Conservation (phyloP, 2,329 filamentous ascomycete species). For the Zarea fungicola region DNA sequence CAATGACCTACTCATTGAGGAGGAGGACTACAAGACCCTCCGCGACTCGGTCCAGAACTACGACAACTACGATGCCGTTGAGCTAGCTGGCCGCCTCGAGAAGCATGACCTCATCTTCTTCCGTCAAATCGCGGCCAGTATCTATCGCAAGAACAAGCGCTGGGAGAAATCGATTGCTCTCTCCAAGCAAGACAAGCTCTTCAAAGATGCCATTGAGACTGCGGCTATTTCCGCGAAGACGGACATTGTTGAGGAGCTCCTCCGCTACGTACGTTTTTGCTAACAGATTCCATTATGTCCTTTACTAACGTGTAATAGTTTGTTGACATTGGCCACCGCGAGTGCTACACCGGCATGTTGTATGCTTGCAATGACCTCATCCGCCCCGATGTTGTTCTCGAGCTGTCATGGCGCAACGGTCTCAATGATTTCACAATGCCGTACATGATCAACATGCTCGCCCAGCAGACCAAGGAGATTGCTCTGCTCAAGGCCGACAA, state of each 20-base stretch:
- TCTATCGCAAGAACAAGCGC: constrained; percentile 99
- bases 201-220: constrained; percentile 99
- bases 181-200: constrained; percentile 98
- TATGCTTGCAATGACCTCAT: constrained; percentile 98
- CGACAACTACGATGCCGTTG: constrained; percentile 96
- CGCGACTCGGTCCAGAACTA: constrained; percentile 97
- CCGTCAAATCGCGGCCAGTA: constrained; percentile 95
- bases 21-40: constrained; percentile 98
- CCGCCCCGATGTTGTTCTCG: constrained; percentile 84
- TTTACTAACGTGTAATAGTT: constrained; percentile 58
- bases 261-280: constrained; percentile 80
- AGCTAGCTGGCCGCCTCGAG: constrained; percentile 86
- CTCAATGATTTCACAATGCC: constrained; percentile 98
- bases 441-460: constrained; percentile 98
- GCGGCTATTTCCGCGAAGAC: constrained; percentile 84
- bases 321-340: constrained; percentile 96
- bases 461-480: constrained; percentile 84
- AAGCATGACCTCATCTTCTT: constrained; percentile 99
- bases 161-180: constrained; percentile 99
- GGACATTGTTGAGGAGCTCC: constrained; percentile 90
- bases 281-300: not conserved
- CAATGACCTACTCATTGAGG: constrained; percentile 95
- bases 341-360: constrained; percentile 99
- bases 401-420: constrained; percentile 94
- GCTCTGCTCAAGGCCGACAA: constrained; percentile 88